Evolutionary conservation across 202 grass and related monocot genomes (phyloP), one percentile per base, ranked within the genome.

Genomic region (Tripidium arundinaceum): DNA sequence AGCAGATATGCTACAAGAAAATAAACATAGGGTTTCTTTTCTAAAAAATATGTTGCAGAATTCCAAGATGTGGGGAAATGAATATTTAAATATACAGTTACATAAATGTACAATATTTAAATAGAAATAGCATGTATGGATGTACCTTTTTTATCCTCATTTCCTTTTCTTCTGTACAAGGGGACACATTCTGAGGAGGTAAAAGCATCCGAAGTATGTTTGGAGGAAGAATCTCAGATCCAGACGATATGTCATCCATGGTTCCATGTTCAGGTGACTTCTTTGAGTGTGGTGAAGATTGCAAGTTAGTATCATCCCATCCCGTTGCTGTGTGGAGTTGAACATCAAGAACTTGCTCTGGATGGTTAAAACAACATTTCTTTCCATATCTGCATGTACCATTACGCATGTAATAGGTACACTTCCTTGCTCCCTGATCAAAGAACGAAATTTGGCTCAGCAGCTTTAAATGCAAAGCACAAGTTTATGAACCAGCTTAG

Each of bases 201-300:
- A 88, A 75, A 87, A 88, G 86, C 80, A 83, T 88, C 38, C 25
- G 71, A 69, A 88, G 42, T 79, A 88, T 75, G 81, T 79, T 87
- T 79, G 68, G 40, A 62, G 75, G 81, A 38, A 88, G 74, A 43
- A 87, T 22, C 77, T 62, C 55, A 59, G 46, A 75, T 22, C 39
- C 71, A 70, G 49, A 77, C 59, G 69, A 36, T 72, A 27, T 74
- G 26, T 72, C 33, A 55, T 73, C 28, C 16, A 65, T 70, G 75
- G 54, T 64, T 77, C 50, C 29, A 67, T 62, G 62, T 13, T 83
- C 62, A 70, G 52, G 39, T 62, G 75, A 75, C 41, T 70, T 70
- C 33, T 84, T 68, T 8, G 36, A 55, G 11, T 43, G 52, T 11
- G 19, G 68, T 58, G 65, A 84, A 70, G 76, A 74, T 79, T 70